These are phyloP conservation scores for Pyrenophora seminiperda DNA, from an alignment of 2,329 filamentous ascomycete species.

Conservation along the genomic window DNA sequence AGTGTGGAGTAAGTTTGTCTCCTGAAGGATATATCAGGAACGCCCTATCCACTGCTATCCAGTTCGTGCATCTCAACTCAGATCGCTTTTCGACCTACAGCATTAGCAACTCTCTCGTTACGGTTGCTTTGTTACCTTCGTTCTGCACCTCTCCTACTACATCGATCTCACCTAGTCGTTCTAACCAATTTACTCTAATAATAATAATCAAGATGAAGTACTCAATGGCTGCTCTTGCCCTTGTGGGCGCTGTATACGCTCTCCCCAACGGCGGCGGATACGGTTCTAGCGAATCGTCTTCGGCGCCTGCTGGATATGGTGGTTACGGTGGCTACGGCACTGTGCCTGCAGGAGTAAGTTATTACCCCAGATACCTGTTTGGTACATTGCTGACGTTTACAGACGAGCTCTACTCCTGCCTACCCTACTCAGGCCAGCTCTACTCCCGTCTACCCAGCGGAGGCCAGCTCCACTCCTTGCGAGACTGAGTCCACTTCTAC, in stretches of 20 bases:
- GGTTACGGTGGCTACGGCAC: background rate
- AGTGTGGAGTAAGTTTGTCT: slow-evolving; percentile 23
- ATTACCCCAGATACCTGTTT: background rate
- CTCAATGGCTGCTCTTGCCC: slow-evolving; percentile 37
- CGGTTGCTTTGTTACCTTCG: slow-evolving; percentile 43
- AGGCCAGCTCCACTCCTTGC: background rate
- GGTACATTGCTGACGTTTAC: background rate
- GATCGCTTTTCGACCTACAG: background rate
- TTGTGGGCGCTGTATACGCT: slow-evolving; percentile 38
- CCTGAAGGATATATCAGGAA: slow-evolving; percentile 33
- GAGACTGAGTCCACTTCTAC: background rate
- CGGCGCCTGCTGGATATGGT: background rate
- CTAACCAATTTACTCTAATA: slow-evolving; percentile 15
- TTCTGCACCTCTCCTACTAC: slow-evolving; percentile 30
- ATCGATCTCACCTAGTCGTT: slow-evolving; percentile 18
- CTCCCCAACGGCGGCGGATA: slow-evolving; percentile 17
- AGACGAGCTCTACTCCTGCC: background rate
- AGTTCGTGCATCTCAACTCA: background rate
- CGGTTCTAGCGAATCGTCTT: too few species aligned
- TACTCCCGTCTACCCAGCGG: background rate
- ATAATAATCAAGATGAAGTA: slow-evolving; percentile 37
- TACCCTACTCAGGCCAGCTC: background rate
- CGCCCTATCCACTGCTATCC: slow-evolving; percentile 17
- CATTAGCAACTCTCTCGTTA: slow-evolving; percentile 47
- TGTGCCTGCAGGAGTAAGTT: slow-evolving; percentile 1